Conservation (phyloP, 2,329 filamentous ascomycete genomes). For the Escovopsis sp. region DNA sequence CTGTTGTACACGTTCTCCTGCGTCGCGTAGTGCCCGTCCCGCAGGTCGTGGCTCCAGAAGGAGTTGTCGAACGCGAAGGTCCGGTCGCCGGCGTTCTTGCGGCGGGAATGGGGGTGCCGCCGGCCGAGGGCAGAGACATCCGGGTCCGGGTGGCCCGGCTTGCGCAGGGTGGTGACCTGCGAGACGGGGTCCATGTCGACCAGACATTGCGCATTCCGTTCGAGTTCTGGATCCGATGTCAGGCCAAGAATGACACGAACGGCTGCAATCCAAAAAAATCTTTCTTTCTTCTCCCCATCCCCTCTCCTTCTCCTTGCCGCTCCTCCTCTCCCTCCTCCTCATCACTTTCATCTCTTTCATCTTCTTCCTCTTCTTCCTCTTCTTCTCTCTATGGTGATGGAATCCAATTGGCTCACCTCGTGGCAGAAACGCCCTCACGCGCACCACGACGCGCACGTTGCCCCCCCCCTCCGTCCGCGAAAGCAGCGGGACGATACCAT, state of each 20-base stretch:
- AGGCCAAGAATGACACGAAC: background rate
- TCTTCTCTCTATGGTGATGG: too few species aligned
- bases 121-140: slow-evolving; percentile 32
- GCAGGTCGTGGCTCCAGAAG: slow-evolving; percentile 82
- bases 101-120: slow-evolving; percentile 34
- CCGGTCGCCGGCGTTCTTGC: slow-evolving; percentile 73
- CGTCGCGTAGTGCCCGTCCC: slow-evolving; percentile 72
- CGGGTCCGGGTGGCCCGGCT: slow-evolving; percentile 41
- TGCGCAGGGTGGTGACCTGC: slow-evolving; percentile 67
- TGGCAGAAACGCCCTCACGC: slow-evolving; percentile 64
- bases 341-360: too few species aligned
- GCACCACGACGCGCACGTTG: slow-evolving; percentile 70
- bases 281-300: too few species aligned
- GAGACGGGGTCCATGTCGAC: slow-evolving; percentile 81
- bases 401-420: slow-evolving; percentile 53
- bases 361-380: too few species aligned
- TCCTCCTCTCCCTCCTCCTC: too few species aligned
- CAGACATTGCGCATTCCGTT: slow-evolving; percentile 68
- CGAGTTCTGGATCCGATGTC: slow-evolving; percentile 61
- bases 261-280: background rate
- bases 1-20: slow-evolving; percentile 92
- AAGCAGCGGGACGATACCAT: slow-evolving; percentile 45
- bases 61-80: slow-evolving; percentile 93
- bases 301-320: too few species aligned
- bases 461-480: slow-evolving; percentile 47